phyloP scores from a whole-genome alignment of 2,329 filamentous ascomycete species.

The Alternaria conjuncta region DNA sequence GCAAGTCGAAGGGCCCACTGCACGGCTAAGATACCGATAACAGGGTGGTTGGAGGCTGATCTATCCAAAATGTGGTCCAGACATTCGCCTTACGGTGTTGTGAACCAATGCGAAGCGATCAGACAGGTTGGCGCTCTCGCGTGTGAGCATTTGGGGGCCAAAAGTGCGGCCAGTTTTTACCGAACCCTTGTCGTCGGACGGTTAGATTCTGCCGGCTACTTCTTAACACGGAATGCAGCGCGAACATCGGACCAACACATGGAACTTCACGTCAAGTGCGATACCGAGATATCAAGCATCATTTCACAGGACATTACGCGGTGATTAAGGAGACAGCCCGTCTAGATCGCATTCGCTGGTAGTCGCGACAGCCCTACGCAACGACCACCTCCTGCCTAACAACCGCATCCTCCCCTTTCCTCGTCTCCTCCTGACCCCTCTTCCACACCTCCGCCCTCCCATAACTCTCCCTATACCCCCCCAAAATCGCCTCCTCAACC shows the following conservation, averaged over 20 bases:
- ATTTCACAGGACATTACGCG: too few species aligned
- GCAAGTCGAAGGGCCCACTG: neutral
- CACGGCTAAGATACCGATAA: neutral
- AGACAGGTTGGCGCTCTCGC: neutral
- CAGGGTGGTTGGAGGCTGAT: neutral
- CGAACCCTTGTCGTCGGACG: too few species aligned
- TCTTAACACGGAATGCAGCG: neutral
- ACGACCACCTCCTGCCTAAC: constrained; percentile 28
- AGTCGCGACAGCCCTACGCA: too few species aligned
- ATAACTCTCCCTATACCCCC: constrained; percentile 53
- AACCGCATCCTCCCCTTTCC: constrained; percentile 8
- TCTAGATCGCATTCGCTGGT: too few species aligned
- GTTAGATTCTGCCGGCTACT: neutral
- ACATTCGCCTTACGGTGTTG: neutral
- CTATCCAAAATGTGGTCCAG: neutral
- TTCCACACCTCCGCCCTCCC: constrained; percentile 53
- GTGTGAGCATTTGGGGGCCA: neutral
- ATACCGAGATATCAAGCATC: too few species aligned
- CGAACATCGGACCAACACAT: too few species aligned
- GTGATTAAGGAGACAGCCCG: too few species aligned
- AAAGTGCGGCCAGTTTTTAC: neutral
- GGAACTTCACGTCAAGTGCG: too few species aligned
- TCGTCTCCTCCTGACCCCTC: constrained; percentile 37
- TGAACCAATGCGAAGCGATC: neutral
- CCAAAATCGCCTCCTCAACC: constrained; percentile 50